These are phyloP conservation scores for Aspergillus quadricinctus DNA, from an alignment of 2,329 filamentous ascomycete genomes.

Conservation along the genomic window DNA sequence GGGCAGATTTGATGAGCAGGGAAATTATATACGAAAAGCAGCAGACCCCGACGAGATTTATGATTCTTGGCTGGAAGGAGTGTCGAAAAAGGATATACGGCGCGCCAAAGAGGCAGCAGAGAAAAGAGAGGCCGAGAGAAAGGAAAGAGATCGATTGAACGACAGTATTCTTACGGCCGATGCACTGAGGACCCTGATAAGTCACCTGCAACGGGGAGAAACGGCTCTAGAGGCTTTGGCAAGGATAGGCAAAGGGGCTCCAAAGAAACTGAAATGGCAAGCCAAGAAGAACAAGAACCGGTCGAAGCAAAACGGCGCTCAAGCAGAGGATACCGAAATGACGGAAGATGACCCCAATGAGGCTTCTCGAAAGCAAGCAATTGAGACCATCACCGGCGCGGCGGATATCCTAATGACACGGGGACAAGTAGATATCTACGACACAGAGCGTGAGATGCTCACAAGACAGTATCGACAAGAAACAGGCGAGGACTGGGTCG, in stretches of 20 bases:
- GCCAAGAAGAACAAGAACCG: slow-evolving; percentile 52
- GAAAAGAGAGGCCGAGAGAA: slow-evolving; percentile 72
- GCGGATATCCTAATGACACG: slow-evolving; percentile 81
- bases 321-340: slow-evolving; percentile 62
- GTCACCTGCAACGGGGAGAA: slow-evolving; percentile 71
- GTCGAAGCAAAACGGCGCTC: slow-evolving; percentile 41
- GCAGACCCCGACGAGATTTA: slow-evolving; percentile 84
- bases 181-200: slow-evolving; percentile 68
- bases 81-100: slow-evolving; percentile 91
- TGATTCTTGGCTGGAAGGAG: slow-evolving; percentile 86
- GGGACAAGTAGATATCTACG: slow-evolving; percentile 86
- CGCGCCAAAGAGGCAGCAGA: slow-evolving; percentile 82
- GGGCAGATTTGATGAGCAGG: slow-evolving; percentile 82
- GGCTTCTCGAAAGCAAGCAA: slow-evolving; percentile 63
- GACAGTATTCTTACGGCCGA: slow-evolving; percentile 72
- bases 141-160: slow-evolving; percentile 66
- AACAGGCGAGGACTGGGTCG: slow-evolving; percentile 80
- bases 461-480: slow-evolving; percentile 79
- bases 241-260: slow-evolving; percentile 66
- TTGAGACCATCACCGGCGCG: slow-evolving; percentile 80
- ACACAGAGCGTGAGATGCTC: slow-evolving; percentile 77
- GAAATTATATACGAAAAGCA: slow-evolving; percentile 88
- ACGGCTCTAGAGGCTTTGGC: slow-evolving; percentile 84
- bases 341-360: slow-evolving; percentile 68
- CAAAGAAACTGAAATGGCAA: slow-evolving; percentile 58